Percentiles rank a stretch among this genome's conserved stretches.
Conservation (phyloP, 208 protist species). For the Acanthamoeba healyi region DNA sequence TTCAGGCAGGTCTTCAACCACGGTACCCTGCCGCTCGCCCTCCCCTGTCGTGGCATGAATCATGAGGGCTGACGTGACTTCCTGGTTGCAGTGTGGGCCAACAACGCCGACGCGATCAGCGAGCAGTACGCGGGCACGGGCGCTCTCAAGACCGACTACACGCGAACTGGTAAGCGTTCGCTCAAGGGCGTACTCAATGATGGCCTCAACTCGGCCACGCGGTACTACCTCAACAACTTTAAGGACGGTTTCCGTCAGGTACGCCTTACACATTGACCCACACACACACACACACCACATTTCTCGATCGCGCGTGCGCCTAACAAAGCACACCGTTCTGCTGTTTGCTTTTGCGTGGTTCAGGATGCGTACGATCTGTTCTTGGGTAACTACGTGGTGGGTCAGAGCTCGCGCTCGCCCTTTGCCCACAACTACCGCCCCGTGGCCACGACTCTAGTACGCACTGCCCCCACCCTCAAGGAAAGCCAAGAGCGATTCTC, state of each 20-base stretch:
- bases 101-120: conserved; percentile 89
- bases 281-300: too few species aligned
- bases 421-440: conserved; percentile 51
- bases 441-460: conserved; percentile 28
- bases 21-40: neutral
- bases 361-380: conserved; percentile 60
- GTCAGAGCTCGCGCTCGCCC: conserved; percentile 20
- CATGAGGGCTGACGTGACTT: neutral
- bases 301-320: too few species aligned
- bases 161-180: conserved; percentile 88
- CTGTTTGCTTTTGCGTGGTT: neutral
- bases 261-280: neutral
- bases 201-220: conserved; percentile 84
- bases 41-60: neutral
- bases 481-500: too few species aligned
- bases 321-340: too few species aligned
- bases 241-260: conserved; percentile 81
- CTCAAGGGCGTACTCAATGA: conserved; percentile 85
- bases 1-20: conserved; percentile 12
- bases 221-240: conserved; percentile 89
- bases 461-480: too few species aligned
- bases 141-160: conserved; percentile 88
- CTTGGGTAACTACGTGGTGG: conserved; percentile 65
- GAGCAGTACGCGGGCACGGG: conserved; percentile 88
- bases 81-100: conserved; percentile 85